Base-by-base conservation (phyloP, 805 yeast genomes). In the Jamesozyma gamospora region DNA sequence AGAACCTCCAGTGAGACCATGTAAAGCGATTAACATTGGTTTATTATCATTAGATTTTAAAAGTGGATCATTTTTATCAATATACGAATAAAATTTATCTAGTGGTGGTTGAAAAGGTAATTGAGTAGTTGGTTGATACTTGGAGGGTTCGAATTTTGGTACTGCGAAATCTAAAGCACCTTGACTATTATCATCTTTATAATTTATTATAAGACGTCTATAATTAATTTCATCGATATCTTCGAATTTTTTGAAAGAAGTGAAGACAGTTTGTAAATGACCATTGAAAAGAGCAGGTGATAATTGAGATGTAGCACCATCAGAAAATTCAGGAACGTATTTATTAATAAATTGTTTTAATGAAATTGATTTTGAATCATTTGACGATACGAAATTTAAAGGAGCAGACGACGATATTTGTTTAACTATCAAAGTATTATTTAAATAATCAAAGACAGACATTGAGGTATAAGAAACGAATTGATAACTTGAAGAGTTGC, bases 1-100 rank as follows among this genome's bases (percentile, higher is more conserved):
- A n/a, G 88, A 78, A 0, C 94, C 92, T 5, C 95, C 95, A 1
- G 83, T 79, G 29, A 84, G 70, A 0, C 95, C 95, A 54, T 85
- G 94, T 32, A 82, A 59, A 3, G 74, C 62, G 25, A 84, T 70
- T 14, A 81, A 64, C 52, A 85, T 65, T 2, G 94, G 94, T 35
- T 58, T 68, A 3, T 65, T 48, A 36, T 60, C 65, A 15, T 62
- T 63, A 41, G 65, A 31, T 42, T 38, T 50, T 36, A 50, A 49
- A 6, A 43, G 42, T 1, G 46, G 56, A 54, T 81, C 90, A 2
- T 40, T 59, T 34, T 56, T 73, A 47, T 46, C 43, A 46, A 49
- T 43, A 38, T 48, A 58, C 2, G 51, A 36, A 39, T 56, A 57
- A 19, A 47, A 41, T 1, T 25, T 31, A 4, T 32, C 36, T n/a